Base-by-base conservation (phyloP, 768 basidiomycete genomes). In the Boletus reticuloceps region DNA sequence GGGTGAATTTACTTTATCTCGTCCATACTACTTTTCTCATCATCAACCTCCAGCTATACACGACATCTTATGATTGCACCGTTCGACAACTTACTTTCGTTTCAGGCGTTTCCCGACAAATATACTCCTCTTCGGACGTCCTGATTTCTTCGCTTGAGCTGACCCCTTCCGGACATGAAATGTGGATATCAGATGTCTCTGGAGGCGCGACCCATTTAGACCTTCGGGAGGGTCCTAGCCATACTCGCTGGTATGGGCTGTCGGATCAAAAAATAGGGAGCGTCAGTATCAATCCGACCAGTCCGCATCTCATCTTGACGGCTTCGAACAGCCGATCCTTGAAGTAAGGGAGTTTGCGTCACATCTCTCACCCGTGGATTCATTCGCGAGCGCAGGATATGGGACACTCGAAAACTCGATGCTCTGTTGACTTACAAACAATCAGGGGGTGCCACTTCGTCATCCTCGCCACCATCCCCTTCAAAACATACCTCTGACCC, bases 1-100 rank as follows among this genome's bases (percentile, higher is more conserved):
- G 79, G 55, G 91, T 91, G 68, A 51, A 78, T 66, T 10, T 44
- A 1, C 39, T 43, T 22, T 19, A 25, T 13, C 1, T 51, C 10
- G 4, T 11, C 3, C 10, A 25, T 20, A 17, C 1, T 16, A 16
- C 20, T 7, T 32, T 39, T 41, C 47, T 58, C n/a, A 50, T 44
- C 47, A 50, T 52, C 14, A 22, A 31, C 25, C 50, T 40, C 20
- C 54, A 92, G 91, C 72, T 93, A 13, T 92, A 85, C 64, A 93
- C 90, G 12, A 86, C 83, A 42, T 82, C 91, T 12, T 94, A 94
- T 58, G 91, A 94, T 63, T 85, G 84, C 63, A 91, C 86, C 4
- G 72, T 94, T 55, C 86, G 91, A 20, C 76, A 74, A 46, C 76
- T 89, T 17, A 89, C 87, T 4, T 89, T 94, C 57, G 82, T 81